A percentile compares a stretch with the other conserved stretches of the same genome.
Conservation (phyloP, 208 protist species). For the Leishmania tropica region DNA sequence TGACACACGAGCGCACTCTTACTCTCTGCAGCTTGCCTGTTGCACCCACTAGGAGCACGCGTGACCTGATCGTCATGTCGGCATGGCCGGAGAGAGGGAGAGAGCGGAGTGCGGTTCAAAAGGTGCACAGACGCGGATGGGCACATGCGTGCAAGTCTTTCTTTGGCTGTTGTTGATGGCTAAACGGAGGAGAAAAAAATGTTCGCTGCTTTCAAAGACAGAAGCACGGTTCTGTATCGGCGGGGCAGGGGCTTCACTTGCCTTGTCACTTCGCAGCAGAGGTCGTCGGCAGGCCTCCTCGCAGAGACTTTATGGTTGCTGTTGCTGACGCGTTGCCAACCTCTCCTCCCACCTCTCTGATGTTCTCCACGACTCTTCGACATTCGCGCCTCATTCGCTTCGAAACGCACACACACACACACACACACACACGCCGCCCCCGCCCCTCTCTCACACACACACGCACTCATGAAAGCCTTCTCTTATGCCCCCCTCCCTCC, state of each 20-base stretch:
- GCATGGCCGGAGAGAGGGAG: background rate
- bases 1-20: background rate
- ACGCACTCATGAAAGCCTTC: background rate
- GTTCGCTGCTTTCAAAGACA: background rate
- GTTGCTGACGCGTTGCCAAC: background rate
- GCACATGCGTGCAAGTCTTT: background rate
- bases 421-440: too few species aligned
- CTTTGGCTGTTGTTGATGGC: background rate
- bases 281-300: background rate
- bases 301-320: background rate
- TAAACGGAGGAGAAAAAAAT: background rate
- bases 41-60: background rate
- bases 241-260: background rate
- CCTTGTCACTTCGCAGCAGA: background rate
- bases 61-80: background rate
- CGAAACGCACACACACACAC: background rate
- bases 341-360: background rate
- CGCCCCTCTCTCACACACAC: too few species aligned
- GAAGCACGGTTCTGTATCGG: background rate
- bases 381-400: background rate
- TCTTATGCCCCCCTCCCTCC: background rate
- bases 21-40: background rate
- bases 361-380: background rate
- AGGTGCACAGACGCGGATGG: background rate
- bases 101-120: background rate